Evolutionary conservation across 495 filamentous ascomycete genomes (phyloP), one percentile per base, ranked within the genome.

Genomic region (Lasiosphaeris hirsuta): DNA sequence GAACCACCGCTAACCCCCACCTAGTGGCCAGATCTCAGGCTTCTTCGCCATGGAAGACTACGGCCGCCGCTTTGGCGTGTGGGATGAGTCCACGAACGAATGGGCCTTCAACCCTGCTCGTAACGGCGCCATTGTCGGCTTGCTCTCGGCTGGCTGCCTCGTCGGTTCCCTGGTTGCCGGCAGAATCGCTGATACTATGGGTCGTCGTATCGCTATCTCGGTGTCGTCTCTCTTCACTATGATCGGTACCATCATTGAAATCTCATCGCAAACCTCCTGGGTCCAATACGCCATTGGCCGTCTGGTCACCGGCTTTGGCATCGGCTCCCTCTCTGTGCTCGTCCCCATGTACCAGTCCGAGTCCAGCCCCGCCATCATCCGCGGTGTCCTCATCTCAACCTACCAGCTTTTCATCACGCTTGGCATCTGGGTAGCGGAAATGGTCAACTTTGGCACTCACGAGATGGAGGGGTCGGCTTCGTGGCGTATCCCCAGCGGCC

Each of bases 331-430:
- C 11, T 88, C 84, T 49, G 87, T 88, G 51, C 72, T 84, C 14
- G 84, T 90, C 11, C 87, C 87, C 64, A 85, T 89, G 80, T 90
- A 88, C 72, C 85, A 88, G 74, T 80, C 78, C 48, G 87, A 90
- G 69, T 86, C 84, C 44, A 82, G 81, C 49, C 87, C 87, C 39
- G 67, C 73, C 38, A 81, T 85, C 63, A 78, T 90, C 57, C 83
- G 87, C 59, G 86, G 85, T 68, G 76, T 86, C 49, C 79, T 89
- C 57, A 79, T 89, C 59, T 84, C 79, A 56, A 81, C 81, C 41
- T 94, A 95, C 77, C 90, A 95, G 75, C 81, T 95, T 18, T 91
- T 94, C 75, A 89, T 94, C 69, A 90, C 90, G 33, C 78, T 91
- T 56, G 90, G 90, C 61, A 94, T 93, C 72, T 90, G 90, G 74